Evolutionary conservation across 2,329 filamentous ascomycete genomes (phyloP).

Genomic region (Stylonectria norvegica): DNA sequence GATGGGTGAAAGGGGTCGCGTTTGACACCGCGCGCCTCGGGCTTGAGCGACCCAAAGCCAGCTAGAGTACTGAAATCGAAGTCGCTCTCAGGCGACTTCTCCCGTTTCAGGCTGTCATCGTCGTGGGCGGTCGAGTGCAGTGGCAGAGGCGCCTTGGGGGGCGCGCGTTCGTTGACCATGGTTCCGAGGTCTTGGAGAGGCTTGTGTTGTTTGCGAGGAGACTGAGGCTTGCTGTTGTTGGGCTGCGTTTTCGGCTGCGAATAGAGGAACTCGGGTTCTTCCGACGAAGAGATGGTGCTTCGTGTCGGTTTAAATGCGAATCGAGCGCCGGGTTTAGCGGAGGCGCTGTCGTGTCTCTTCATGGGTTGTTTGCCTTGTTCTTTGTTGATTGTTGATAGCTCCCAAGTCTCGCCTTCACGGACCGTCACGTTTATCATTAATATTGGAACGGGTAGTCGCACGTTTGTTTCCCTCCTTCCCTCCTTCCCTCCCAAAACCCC

Average conservation of each 20-base stretch:
- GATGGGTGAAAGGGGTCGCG: conserved; percentile 11
- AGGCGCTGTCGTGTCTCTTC: conserved; percentile 1
- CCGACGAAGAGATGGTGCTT: conserved; percentile 13
- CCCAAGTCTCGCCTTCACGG: conserved; percentile 13
- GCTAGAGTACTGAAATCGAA: conserved; percentile 32
- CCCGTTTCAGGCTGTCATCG: conserved; percentile 25
- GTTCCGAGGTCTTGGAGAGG: conserved; percentile 18
- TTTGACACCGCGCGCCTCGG: conserved; percentile 15
- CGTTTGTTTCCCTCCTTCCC: conserved; percentile 16
- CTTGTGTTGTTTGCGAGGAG: conserved; percentile 3
- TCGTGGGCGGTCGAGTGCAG: conserved; percentile 37
- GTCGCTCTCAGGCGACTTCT: conserved; percentile 31
- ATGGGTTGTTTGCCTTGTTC: conserved; percentile 7
- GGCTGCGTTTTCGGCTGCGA: conserved; percentile 5
- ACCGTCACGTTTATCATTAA: conserved; percentile 10
- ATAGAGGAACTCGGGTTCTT: conserved; percentile 18
- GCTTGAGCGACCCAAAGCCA: conserved; percentile 27
- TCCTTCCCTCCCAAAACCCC: no score
- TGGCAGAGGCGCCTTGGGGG: conserved; percentile 42
- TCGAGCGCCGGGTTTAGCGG: conserved; percentile 13
- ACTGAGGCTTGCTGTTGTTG: conserved; percentile 3
- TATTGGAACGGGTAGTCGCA: no score
- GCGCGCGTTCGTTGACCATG: conserved; percentile 50
- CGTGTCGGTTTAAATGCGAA: conserved; percentile 22
- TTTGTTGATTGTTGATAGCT: conserved; percentile 11